Base-by-base conservation (phyloP, 345 rosid species). In the Euphorbia pulcherrima region DNA sequence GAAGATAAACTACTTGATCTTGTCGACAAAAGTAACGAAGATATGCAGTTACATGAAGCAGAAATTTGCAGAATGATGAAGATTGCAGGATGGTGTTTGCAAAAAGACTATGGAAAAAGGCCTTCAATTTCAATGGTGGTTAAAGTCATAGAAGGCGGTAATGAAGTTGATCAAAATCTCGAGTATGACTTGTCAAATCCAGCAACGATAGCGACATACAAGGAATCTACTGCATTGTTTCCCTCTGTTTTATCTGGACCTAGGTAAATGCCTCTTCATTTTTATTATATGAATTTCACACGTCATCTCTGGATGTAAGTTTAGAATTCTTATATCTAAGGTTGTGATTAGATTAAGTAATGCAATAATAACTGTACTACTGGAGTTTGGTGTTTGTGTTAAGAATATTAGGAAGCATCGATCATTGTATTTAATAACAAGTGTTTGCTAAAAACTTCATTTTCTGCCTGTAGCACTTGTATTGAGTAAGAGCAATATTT, bases 61-160 rank as follows among this genome's bases (percentile, higher is more conserved):
- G 94, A 88, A 78, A 88, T 81, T 8, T 76, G 68, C 54, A 82
- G 87, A 52, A 78, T 83, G 76, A 87, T 86, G 4, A 66, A 74
- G 41, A 86, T 88, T 4, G 79, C 84, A 23, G 46, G 35, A 56
- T 90, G 94, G 94, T 90, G 94, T 79, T 81, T 90, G 78, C 97
- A 90, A 48, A 91, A 84, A 46, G 85, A 82, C n/a, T 88, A 86
- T 61, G 81, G 78, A 44, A 80, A 69, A 59, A 86, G 97, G 75
- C 97, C 97, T 3, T 69, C 86, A 9, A 88, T 88, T 89, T 86
- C 90, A 54, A 82, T 40, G 54, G 94, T 88, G 47, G 88, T 86
- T 68, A 88, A 86, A 69, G 84, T 88, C 0, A 70, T 91, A 50
- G 97, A 91, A 74, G 92, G 92, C 65, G 82, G 77, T 55, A 81